Conservation (phyloP, 768 basidiomycete genomes). For the Hirschioporus abietinus region DNA sequence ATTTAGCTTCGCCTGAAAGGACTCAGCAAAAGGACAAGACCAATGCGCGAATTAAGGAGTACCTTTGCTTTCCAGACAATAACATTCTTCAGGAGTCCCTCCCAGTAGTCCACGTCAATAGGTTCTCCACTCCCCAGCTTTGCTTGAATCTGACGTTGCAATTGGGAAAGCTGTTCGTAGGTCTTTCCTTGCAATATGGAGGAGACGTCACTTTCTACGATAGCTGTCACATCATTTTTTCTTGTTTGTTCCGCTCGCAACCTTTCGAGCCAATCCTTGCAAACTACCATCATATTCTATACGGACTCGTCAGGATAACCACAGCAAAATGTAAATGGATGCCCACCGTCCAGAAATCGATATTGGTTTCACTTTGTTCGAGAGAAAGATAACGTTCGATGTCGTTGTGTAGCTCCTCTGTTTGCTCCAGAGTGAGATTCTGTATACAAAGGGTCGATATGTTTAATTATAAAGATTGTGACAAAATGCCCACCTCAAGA, state of each 20-base stretch:
- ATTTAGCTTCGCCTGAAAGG: slow-evolving; percentile 77
- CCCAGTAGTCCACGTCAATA: slow-evolving; percentile 98
- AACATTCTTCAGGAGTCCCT: slow-evolving; percentile 82
- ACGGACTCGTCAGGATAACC: background rate
- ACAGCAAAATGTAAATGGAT: slow-evolving; percentile 2
- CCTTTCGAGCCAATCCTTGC: slow-evolving; percentile 81
- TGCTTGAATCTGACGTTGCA: slow-evolving; percentile 83
- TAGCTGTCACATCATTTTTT: slow-evolving; percentile 64
- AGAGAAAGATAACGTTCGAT: slow-evolving; percentile 88
- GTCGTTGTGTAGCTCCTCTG: slow-evolving; percentile 90
- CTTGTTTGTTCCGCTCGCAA: slow-evolving; percentile 58
- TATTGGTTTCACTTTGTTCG: slow-evolving; percentile 77
- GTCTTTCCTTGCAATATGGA: slow-evolving; percentile 79
- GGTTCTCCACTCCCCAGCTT: slow-evolving; percentile 92
- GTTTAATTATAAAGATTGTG: background rate
- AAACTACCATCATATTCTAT: slow-evolving; percentile 97
- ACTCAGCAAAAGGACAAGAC: slow-evolving; percentile 7
- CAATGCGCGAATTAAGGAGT: slow-evolving; percentile 8
- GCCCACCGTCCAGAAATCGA: slow-evolving; percentile 96
- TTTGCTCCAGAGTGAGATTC: slow-evolving; percentile 85
- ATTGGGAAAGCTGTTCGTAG: slow-evolving; percentile 72
- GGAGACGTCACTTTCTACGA: slow-evolving; percentile 83
- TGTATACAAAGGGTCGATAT: slow-evolving; percentile 22
- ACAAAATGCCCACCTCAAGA: slow-evolving; percentile 64
- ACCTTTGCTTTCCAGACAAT: slow-evolving; percentile 98